Evolutionary conservation across 768 basidiomycete genomes (phyloP).

Genomic region (Lanmaoa pseudosensibilis): DNA sequence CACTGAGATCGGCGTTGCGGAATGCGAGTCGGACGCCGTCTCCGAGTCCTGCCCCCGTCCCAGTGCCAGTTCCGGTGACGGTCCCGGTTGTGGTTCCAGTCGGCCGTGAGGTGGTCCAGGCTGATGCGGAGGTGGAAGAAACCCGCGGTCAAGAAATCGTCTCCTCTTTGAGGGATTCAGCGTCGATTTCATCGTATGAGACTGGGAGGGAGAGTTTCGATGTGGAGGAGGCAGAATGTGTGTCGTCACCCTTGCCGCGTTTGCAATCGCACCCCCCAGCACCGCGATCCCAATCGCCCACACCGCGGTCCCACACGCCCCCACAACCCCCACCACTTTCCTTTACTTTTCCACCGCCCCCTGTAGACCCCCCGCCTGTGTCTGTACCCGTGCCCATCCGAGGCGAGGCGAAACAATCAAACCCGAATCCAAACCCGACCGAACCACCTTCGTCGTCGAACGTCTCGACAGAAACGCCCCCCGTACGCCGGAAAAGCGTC

Average conservation of each 20-base stretch:
- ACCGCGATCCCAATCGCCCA: not conserved
- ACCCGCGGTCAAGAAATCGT: not conserved
- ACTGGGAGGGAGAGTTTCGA: conserved; percentile 59
- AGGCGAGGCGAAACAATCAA: not conserved
- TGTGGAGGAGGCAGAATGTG: conserved; percentile 21
- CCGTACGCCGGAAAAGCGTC: conserved; percentile 62
- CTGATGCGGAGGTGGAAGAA: not conserved
- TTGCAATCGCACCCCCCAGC: not conserved
- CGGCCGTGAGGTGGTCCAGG: too few relatives aligned
- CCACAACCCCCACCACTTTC: not conserved
- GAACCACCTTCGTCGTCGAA: conserved; percentile 11
- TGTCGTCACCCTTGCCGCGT: too few relatives aligned
- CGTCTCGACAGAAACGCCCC: conserved; percentile 14
- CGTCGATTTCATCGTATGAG: conserved; percentile 58
- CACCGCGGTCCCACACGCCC: not conserved
- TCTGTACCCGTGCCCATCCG: not conserved
- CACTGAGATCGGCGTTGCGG: conserved; percentile 64
- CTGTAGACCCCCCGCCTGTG: conserved; percentile 7
- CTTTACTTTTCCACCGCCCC: conserved; percentile 19
- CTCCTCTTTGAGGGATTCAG: conserved; percentile 17
- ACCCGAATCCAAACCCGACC: not conserved
- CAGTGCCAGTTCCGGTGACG: not conserved
- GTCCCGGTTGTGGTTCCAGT: not conserved
- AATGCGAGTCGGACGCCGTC: conserved; percentile 52
- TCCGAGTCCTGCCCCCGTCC: conserved; percentile 26